Conservation (phyloP, 192 early-diverging fungal species). For the Diversispora epigaea region DNA sequence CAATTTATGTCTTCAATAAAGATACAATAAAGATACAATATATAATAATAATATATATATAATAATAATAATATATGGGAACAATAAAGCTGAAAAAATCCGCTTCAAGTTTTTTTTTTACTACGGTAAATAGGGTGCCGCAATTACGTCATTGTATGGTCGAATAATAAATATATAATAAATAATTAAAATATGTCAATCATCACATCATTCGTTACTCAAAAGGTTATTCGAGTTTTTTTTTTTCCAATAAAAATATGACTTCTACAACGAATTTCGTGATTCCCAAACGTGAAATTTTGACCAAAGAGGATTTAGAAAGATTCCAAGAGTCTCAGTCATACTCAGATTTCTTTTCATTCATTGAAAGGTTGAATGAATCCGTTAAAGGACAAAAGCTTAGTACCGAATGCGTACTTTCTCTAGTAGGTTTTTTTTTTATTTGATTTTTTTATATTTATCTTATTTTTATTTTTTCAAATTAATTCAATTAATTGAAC, state of each 20-base stretch:
- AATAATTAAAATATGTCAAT: too few relatives aligned
- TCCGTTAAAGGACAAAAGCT: slow-evolving; percentile 69
- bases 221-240: not conserved
- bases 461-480: not conserved
- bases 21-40: too few relatives aligned
- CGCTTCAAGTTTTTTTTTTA: too few relatives aligned
- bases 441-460: not conserved
- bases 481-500: not conserved
- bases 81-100: too few relatives aligned
- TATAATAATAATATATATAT: too few relatives aligned
- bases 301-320: slow-evolving; percentile 83
- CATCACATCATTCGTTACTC: too few relatives aligned
- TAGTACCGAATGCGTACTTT: slow-evolving; percentile 51
- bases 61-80: too few relatives aligned
- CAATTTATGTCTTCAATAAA: too few relatives aligned
- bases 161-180: too few relatives aligned
- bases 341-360: slow-evolving; percentile 64
- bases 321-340: slow-evolving; percentile 68
- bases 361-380: slow-evolving; percentile 71
- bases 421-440: slow-evolving; percentile 43
- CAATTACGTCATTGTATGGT: too few relatives aligned
- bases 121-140: too few relatives aligned
- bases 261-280: slow-evolving; percentile 24
- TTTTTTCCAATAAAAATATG: too few relatives aligned
- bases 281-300: slow-evolving; percentile 60